Evolutionary conservation across 495 filamentous ascomycete species (phyloP), one percentile per base, ranked within the genome.

Genomic region (Echria macrotheca): DNA sequence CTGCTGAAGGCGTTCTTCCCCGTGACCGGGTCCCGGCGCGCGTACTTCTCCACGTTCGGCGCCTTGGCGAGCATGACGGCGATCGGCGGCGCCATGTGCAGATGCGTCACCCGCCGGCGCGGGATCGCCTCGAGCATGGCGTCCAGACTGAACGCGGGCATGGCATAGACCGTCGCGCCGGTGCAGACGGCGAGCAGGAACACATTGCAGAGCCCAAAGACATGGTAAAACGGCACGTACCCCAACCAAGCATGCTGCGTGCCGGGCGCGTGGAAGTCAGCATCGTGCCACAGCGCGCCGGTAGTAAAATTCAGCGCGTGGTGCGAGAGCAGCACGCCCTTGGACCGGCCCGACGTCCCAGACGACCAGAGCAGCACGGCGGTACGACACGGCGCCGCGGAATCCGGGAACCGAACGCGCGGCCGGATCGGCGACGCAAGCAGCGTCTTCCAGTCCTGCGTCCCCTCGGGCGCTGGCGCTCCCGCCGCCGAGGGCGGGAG

Each of bases 301-400:
- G 41, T 36, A 25, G 50, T 50, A 21, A 55, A 64, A 53, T 63
- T 66, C 35, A 65, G 49, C 1, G 62, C 57, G 54, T 71, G 68
- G 60, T 93, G 88, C 3, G 83, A 85, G 44, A 91, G 66, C 24
- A 86, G 71, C 2, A 93, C 87, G 52, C 87, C 87, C 66, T 93
- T 93, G 17, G 87, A 89, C 33, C 80, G 72, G 15, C 87, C 88
- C 0, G 87, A 91, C 2, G 87, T 93, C 3, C 87, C 87, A 3
- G 84, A 88, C 9, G 88, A 91, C 71, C 90, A 93, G 66, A 91
- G 89, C 60, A 93, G 86, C 3, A 64, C 60, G 29, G 54, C 54
- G 5, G 61, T 59, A 47, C 53, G 52, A 40, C 24, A 21, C 11
- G 45, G 19, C 10, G 56, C 47, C 12, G 44, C 18, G 8, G 40